Conservation (phyloP, 768 basidiomycete genomes). For the Boletus speciosus region DNA sequence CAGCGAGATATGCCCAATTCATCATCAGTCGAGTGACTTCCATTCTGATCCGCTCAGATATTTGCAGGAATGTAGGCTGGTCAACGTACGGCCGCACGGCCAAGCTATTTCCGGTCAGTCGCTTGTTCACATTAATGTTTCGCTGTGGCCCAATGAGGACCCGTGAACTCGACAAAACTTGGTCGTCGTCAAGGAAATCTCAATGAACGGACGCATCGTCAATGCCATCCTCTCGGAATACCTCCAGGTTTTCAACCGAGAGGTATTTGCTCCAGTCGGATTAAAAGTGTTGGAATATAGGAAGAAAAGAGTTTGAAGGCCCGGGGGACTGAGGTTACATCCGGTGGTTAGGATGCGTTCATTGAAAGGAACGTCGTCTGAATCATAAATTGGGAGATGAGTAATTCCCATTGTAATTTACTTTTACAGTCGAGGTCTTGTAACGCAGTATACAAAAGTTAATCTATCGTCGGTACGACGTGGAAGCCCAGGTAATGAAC, state of each 20-base stretch:
- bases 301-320: conserved; percentile 34
- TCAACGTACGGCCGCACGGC: neutral
- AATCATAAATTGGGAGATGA: neutral
- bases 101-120: neutral
- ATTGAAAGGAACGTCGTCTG: neutral
- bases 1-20: conserved; percentile 40
- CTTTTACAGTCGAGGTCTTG: no score
- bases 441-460: neutral
- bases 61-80: neutral
- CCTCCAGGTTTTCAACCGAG: conserved; percentile 38
- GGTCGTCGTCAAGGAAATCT: conserved; percentile 36
- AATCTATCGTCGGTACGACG: neutral
- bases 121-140: neutral
- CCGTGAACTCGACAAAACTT: conserved; percentile 30
- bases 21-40: conserved; percentile 25
- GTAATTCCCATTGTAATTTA: neutral
- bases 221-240: conserved; percentile 26
- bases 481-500: neutral
- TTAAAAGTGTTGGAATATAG: conserved; percentile 42
- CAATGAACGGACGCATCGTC: conserved; percentile 28
- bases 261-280: conserved; percentile 36
- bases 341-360: neutral
- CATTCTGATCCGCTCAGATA: neutral
- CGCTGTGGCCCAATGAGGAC: neutral
- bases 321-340: conserved; percentile 19